phyloP scores from a whole-genome alignment of 306 rosid genomes.

The Prunus persica region Prunus_persica_NCBIv2 NC_034014.1:23614001-23614500 shows the following conservation, averaged over 20 bases:
- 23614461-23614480: background rate
- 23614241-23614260: background rate
- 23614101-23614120: constrained; percentile 40
- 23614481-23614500: background rate
- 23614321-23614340: background rate
- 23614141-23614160: background rate
- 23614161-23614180: background rate
- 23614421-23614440: background rate
- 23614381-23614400: background rate
- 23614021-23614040: constrained; percentile 32
- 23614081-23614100: constrained; percentile 43
- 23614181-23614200: background rate
- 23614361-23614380: background rate
- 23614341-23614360: background rate
- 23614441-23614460: background rate
- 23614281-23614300: background rate
- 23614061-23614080: constrained; percentile 36
- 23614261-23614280: background rate
- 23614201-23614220: background rate
- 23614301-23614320: background rate
- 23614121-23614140: constrained; percentile 52
- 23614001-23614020: constrained; percentile 35
- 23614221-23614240: background rate
- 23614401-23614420: background rate
- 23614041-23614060: constrained; percentile 43